These are phyloP conservation scores for Spiraea crenata DNA, from an alignment of 331 rosid species.

Conservation along the genomic window DNA sequence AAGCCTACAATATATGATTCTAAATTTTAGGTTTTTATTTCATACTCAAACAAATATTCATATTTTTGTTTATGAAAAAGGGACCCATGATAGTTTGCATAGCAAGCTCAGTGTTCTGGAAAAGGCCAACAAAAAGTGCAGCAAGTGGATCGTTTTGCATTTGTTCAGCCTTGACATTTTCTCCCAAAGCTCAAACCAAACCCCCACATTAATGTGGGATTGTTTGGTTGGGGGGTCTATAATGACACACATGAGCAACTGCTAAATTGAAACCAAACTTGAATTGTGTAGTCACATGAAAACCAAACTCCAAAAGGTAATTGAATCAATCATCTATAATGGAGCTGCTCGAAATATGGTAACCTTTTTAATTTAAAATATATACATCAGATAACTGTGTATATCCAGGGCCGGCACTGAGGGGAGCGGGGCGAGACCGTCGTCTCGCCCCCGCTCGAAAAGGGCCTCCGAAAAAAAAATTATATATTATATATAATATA, in stretches of 20 bases:
- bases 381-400: too few species aligned
- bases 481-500: too few species aligned
- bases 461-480: too few species aligned
- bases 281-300: slow-evolving; percentile 29
- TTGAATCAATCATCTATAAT: neutral
- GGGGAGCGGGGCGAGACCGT: too few species aligned
- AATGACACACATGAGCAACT: slow-evolving; percentile 36
- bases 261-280: slow-evolving; percentile 10
- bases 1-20: slow-evolving; percentile 28
- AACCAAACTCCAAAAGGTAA: neutral
- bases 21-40: slow-evolving; percentile 36
- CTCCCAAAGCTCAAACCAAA: slow-evolving; percentile 36
- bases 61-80: slow-evolving; percentile 42
- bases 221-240: slow-evolving; percentile 23
- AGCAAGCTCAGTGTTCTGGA: slow-evolving; percentile 41
- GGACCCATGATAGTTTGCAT: slow-evolving; percentile 50
- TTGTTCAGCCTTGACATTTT: slow-evolving; percentile 39
- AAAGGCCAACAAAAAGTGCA: slow-evolving; percentile 80
- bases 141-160: slow-evolving; percentile 58
- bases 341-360: neutral
- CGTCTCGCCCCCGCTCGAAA: too few species aligned
- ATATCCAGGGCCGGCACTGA: too few species aligned
- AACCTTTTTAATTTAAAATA: neutral
- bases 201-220: slow-evolving; percentile 29
- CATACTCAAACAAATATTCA: slow-evolving; percentile 21